A percentile compares a stretch with the other conserved stretches of the same genome.
phyloP scores from a whole-genome alignment of 1,284 basidiomycete species.

The Rhodotorula sp. region DNA sequence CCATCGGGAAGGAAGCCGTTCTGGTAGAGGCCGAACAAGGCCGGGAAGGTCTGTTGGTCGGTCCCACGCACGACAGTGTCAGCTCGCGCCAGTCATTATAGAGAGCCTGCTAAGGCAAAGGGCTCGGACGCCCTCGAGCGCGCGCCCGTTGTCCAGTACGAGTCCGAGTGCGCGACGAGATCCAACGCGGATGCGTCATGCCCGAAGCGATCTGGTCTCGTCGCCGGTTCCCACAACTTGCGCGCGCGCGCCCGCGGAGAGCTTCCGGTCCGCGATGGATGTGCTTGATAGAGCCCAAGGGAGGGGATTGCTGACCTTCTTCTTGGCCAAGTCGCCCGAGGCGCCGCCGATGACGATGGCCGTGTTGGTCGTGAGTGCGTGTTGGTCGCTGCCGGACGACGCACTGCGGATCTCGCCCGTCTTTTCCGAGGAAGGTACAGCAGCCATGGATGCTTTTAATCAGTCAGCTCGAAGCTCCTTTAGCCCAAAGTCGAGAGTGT shows the following conservation, averaged over 20 bases:
- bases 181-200: background rate
- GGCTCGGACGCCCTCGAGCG: too few relatives aligned
- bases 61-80: background rate
- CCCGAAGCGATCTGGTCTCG: background rate
- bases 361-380: constrained; percentile 74
- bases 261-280: background rate
- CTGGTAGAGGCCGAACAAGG: constrained; percentile 81
- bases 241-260: too few relatives aligned
- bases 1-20: constrained; percentile 75
- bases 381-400: constrained; percentile 6
- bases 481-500: too few relatives aligned
- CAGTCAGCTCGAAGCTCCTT: too few relatives aligned
- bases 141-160: too few relatives aligned
- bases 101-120: too few relatives aligned
- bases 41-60: constrained; percentile 75
- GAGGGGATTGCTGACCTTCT: constrained; percentile 67
- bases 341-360: constrained; percentile 91
- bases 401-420: constrained; percentile 31
- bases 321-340: constrained; percentile 97
- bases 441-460: background rate
- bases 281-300: background rate
- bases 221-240: too few relatives aligned
- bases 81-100: background rate
- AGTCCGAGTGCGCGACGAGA: too few relatives aligned
- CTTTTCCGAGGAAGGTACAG: background rate